Base-by-base conservation (phyloP, 2,329 filamentous ascomycete species). In the Aureobasidium sp. region DNA sequence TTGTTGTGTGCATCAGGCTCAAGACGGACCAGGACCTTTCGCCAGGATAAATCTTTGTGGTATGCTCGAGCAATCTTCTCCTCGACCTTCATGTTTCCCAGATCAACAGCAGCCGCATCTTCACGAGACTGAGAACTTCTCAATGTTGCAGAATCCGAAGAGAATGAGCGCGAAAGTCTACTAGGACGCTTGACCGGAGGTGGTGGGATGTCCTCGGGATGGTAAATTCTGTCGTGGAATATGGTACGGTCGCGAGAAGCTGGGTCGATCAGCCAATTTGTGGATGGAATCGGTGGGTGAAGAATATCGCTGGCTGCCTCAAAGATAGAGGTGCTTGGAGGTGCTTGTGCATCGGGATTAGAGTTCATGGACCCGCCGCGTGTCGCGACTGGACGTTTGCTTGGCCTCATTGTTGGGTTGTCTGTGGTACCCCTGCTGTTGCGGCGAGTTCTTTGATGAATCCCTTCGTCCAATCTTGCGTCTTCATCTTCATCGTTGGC, bases 1-100 rank as follows among this genome's bases (percentile, higher is more conserved):
- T 99, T 99, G 76, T 99, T 99, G 77, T 99, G 94, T 0, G 94
- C 94, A 75, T 99, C 94, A 0, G 94, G 94, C 72, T 99, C 93
- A 2, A 99, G 81, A 60, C 94, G 89, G 15, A 99, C 94, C 4
- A 99, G 84, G 1, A 99, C 94, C 73, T 99, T 99, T 50, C 94
- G 89, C 94, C 94, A 99, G 1, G 90, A 90, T 23, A 99, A 77
- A 66, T 91, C 91, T 13, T 87, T 86, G 73, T 99, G 94, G 76
- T 99, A 99, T 15, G 91, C 94, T 51, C 94, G 85, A 1, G 94
- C 94, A 67, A 99, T 99, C 76, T 97, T 97, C 74, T 99, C 94
- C 74, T 99, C 94, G 0, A 97, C 91, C 65, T 89, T 90, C 85
- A 97, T 92, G 66, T 78, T 84, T 10, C 86, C 84, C 17, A 76